Evolutionary conservation across 2,329 filamentous ascomycete species (phyloP), one percentile per base, ranked within the genome.

Genomic region (Sclerotinia glacialis): DNA sequence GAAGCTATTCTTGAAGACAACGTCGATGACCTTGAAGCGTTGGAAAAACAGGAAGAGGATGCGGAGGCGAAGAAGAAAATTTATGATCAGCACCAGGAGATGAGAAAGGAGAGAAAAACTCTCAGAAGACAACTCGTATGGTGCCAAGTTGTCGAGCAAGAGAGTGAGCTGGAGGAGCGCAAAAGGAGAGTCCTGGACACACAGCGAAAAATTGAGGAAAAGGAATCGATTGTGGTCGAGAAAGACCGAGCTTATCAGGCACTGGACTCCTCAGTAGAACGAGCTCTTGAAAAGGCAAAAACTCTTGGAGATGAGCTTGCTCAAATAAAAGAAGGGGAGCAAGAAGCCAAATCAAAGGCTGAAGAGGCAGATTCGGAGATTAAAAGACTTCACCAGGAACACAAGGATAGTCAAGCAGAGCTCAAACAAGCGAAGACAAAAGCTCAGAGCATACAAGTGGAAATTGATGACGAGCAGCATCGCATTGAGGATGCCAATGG

Each of bases 141-240:
- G 95, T 85, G 87, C 31, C 91, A 96, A 74, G 93, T 98, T 1
- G 85, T 88, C 59, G 87, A 92, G 66, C 84, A 91, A 76, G 94
- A 98, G 77, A 79, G 77, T 46, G 74, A 78, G 3, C 74, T 88
- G 0, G 75, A 78, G 58, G 76, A 77, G 67, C 75, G 86, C 0
- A 76, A 80, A 63, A 75, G 74, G 64, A 69, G 74, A 34, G 66
- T 76, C 23, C 66, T 71, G 28, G 71, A 73, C 9, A 72, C 77
- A 5, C 76, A 81, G 50, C 72, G 78, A 18, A 76, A 74, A 5
- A 73, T 84, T 18, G 74, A 72, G 4, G 70, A 78, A 11, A 74
- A 74, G 18, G 78, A 83, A 23, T 75, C 76, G 26, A 76, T 78
- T 14, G 84, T 90, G 62, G 79, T 80, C 18, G 83, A 85, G 44